Percentiles rank a stretch among this genome's conserved stretches.
phyloP scores from a whole-genome alignment of 768 basidiomycete species.

The Mycena metata region DNA sequence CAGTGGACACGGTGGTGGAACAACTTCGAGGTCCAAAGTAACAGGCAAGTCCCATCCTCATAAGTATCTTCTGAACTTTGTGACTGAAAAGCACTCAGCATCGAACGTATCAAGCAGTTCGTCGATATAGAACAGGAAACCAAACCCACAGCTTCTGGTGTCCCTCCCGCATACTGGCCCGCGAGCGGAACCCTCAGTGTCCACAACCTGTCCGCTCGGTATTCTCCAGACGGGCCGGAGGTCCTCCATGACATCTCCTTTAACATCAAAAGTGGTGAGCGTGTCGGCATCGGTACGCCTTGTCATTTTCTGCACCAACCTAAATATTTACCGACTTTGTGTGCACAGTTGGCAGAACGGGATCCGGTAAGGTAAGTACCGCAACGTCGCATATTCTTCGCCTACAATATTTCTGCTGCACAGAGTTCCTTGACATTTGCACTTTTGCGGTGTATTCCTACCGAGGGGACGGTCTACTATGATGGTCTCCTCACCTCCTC shows the following conservation, averaged over 20 bases:
- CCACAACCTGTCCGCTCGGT: slow-evolving; percentile 59
- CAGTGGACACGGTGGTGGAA: slow-evolving; percentile 49
- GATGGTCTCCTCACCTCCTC: slow-evolving; percentile 63
- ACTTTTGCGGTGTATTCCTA: slow-evolving; percentile 68
- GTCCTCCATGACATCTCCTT: slow-evolving; percentile 70
- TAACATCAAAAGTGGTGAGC: slow-evolving; percentile 64
- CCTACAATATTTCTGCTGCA: background rate
- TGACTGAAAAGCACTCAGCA: slow-evolving; percentile 49
- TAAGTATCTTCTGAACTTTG: slow-evolving; percentile 40
- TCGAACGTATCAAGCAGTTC: slow-evolving; percentile 67
- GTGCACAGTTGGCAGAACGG: slow-evolving; percentile 57
- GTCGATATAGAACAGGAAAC: slow-evolving; percentile 69
- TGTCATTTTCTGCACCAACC: background rate
- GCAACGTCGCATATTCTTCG: background rate
- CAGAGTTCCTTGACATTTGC: slow-evolving; percentile 70
- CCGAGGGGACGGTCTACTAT: slow-evolving; percentile 67
- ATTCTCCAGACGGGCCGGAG: slow-evolving; percentile 64
- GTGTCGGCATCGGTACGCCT: slow-evolving; percentile 61
- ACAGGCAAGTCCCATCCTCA: slow-evolving; percentile 37
- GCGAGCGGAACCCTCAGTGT: slow-evolving; percentile 25
- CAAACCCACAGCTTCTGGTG: slow-evolving; percentile 47
- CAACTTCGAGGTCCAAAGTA: slow-evolving; percentile 59
- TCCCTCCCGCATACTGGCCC: slow-evolving; percentile 69
- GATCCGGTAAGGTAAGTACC: slow-evolving; percentile 56
- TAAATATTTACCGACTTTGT: background rate